Evolutionary conservation across 2,329 filamentous ascomycete species (phyloP).

Genomic region (Curvularia spicifera): DNA sequence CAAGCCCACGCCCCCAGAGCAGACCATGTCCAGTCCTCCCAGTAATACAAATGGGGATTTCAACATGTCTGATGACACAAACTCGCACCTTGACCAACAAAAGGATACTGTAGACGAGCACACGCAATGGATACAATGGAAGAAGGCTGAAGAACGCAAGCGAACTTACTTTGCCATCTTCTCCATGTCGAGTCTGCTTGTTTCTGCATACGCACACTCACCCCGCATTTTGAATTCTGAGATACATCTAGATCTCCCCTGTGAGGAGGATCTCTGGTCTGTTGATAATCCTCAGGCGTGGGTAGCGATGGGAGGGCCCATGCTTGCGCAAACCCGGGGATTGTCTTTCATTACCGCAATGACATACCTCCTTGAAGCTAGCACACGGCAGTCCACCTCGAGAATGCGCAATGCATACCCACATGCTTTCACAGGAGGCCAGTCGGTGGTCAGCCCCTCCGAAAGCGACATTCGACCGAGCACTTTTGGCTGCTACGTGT

Average conservation of each 20-base stretch:
- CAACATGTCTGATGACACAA: constrained; percentile 59
- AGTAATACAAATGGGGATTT: constrained; percentile 57
- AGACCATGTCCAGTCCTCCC: constrained; percentile 27
- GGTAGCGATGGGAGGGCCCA: constrained; percentile 74
- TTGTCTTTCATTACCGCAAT: constrained; percentile 83
- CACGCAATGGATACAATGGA: constrained; percentile 89
- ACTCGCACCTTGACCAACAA: constrained; percentile 40
- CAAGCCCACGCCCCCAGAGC: constrained; percentile 50
- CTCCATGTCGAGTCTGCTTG: constrained; percentile 85
- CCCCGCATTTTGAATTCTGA: constrained; percentile 94
- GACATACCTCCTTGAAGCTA: constrained; percentile 79
- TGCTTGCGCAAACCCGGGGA: constrained; percentile 71
- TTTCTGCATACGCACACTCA: constrained; percentile 90
- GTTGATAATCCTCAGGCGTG: constrained; percentile 85
- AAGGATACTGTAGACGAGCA: constrained; percentile 62
- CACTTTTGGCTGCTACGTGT: constrained; percentile 86
- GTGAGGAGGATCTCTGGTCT: constrained; percentile 88
- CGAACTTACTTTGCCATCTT: constrained; percentile 92
- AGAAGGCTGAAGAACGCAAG: constrained; percentile 85
- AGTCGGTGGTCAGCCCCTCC: constrained; percentile 58
- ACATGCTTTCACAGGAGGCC: constrained; percentile 57
- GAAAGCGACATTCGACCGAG: constrained; percentile 77
- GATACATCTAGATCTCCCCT: constrained; percentile 85
- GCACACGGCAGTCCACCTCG: constrained; percentile 63
- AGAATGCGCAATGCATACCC: constrained; percentile 48